Base-by-base conservation (phyloP, 176 grass and related monocot genomes). In the Avena eriantha region DNA sequence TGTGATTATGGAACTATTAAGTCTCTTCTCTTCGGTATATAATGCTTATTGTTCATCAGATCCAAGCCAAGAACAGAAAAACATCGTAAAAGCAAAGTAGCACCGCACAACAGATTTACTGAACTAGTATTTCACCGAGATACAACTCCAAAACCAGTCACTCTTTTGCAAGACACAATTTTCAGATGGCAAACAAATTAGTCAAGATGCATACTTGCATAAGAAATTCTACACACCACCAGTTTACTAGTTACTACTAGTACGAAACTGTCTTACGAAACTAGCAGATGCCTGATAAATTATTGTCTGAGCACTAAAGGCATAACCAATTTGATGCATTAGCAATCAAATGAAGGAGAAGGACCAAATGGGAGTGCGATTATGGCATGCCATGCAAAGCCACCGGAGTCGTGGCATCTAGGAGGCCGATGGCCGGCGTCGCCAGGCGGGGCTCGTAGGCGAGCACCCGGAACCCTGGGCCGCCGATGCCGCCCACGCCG, bases 371-470 rank as follows among this genome's bases (percentile, higher is more conserved):
- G 3, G 21, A 3, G 54, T 17, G 56, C 9, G 2, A 24, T 33
- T 33, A 54, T 4, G 34, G 57, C 69, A 92, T 86, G 19, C 88
- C 90, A 61, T 90, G 86, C 85, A 92, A 90, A 26, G 83, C 70
- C 26, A 90, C 68, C 69, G 86, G 86, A 10, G 86, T 73, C 24
- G 93, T 86, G 54, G 93, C 84, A 43, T 95, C 93, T 2, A 95
- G 90, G 26, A 98, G 96, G 34, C 93, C 93, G 31, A 98, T 98
- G 82, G 93, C 92, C 53, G 97, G 97, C 47, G 94, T 96, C 46
- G 97, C 94, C 17, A 98, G 92, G 21, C 93, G 90, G 26, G 97
- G 97, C 77, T 91, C 90, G 68, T 91, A 98, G 0, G 97, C 90
- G 73, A 98, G 90, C 39, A 95, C 87, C 19, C 89, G 91, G 39